phyloP scores from a whole-genome alignment of 148 eudicot genomes.

The Chenopodium berlandieri region DNA sequence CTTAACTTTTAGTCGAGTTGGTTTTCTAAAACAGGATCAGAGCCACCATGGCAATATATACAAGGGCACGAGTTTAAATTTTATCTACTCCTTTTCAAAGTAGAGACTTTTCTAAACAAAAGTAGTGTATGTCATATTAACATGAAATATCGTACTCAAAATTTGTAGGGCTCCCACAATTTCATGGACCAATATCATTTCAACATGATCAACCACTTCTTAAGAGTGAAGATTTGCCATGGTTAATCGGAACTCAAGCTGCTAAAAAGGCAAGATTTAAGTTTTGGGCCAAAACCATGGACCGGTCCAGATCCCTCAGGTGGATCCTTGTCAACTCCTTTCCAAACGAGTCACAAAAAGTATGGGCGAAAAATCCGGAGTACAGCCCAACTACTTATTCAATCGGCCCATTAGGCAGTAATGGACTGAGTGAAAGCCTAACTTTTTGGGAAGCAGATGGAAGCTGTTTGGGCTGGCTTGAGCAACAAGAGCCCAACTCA shows the following conservation, averaged over 20 bases:
- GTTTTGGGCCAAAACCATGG: constrained; percentile 40
- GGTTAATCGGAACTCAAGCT: constrained; percentile 39
- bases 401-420: constrained; percentile 35
- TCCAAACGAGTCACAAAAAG: constrained; percentile 31
- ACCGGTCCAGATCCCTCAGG: constrained; percentile 29
- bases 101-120: no score
- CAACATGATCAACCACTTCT: constrained; percentile 21
- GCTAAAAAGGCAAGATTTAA: constrained; percentile 35
- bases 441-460: constrained; percentile 59
- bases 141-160: background rate
- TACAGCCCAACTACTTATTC: constrained; percentile 30
- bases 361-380: background rate
- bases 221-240: constrained; percentile 33
- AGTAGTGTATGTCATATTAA: no score
- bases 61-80: no score
- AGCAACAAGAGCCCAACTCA: constrained; percentile 44
- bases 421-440: constrained; percentile 18
- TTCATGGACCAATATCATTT: constrained; percentile 27
- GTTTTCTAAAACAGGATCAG: no score
- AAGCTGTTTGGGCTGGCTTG: constrained; percentile 64
- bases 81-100: no score
- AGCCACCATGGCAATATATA: no score
- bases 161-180: constrained; percentile 47
- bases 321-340: constrained; percentile 49
- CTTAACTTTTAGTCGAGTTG: no score